Base-by-base conservation (phyloP, 306 rosid species). In the Acacia confusa region DNA sequence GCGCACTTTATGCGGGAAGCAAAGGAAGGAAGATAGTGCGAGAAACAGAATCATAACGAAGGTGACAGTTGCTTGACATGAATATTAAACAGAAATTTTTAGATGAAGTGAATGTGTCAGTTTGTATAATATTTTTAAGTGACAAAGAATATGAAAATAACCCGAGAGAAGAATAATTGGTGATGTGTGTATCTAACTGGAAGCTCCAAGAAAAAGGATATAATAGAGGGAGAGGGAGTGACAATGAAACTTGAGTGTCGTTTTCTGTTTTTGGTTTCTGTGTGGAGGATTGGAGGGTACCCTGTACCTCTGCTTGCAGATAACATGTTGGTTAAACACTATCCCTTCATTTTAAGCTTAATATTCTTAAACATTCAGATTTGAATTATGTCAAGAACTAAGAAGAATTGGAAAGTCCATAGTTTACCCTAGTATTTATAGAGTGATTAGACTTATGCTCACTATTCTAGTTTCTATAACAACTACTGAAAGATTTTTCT, bases 1-100 rank as follows among this genome's bases (percentile, higher is more conserved):
- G 88, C 94, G 9, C 79, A 81, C 55, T 91, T 88, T 86, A 75
- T 88, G 86, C 88, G 94, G 94, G 87, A 88, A 81, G 81, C 86
- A 36, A 92, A 84, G 45, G 92, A 83, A 0, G 85, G 28, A 4
- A 43, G 15, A 30, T 22, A 14, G 64, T 22, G 64, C 25, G n/a
- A n/a, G n/a, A 57, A 57, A 57, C 64, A 22, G 64, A 57, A 22
- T 57, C 15, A 20, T 73, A 36, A 45, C 76, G 17, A 78, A 74
- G 20, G 32, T 84, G 28, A 86, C 88, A 2, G 60, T 86, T 19
- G 90, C 84, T 15, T 45, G 24, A 48, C 66, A 10, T 48, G 14
- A 60, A 66, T 13, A 24, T 70, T 13, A n/a, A 20, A 68, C 32
- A 36, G 50, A 17, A 4, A 10, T 8, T 22, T 41, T 70, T n/a